phyloP scores from a whole-genome alignment of 805 yeast species.

The Spathaspora gorwiae region DNA sequence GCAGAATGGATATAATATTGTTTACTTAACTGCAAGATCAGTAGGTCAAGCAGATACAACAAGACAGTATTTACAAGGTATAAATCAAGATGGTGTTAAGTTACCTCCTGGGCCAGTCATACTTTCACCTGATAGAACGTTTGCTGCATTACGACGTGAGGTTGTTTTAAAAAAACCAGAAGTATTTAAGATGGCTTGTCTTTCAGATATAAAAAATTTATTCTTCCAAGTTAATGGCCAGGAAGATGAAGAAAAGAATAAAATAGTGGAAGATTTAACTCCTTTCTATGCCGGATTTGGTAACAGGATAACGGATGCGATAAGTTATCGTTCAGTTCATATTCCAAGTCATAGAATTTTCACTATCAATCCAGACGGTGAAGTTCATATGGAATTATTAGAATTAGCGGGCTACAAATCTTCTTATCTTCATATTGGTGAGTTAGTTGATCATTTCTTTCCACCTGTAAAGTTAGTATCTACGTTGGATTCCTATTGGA shows the following conservation, averaged over 20 bases:
- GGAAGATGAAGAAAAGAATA: background rate
- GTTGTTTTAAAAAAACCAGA: constrained; percentile 94
- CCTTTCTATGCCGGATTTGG: constrained; percentile 99
- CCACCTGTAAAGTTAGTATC: constrained; percentile 58
- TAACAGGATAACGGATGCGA: constrained; percentile 92
- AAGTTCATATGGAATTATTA: constrained; percentile 92
- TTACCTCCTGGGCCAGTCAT: constrained; percentile 92
- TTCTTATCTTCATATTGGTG: constrained; percentile 84
- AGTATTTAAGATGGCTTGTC: constrained; percentile 97
- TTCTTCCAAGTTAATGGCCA: constrained; percentile 35
- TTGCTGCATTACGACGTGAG: constrained; percentile 90
- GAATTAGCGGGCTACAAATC: constrained; percentile 91
- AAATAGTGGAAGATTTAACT: constrained; percentile 27
- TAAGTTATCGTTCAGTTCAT: constrained; percentile 88
- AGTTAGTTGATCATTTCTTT: constrained; percentile 93
- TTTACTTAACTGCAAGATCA: constrained; percentile 91
- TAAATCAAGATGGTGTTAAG: constrained; percentile 65
- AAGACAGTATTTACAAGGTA: constrained; percentile 71
- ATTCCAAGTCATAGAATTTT: constrained; percentile 92
- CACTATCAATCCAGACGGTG: constrained; percentile 94
- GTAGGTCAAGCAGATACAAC: constrained; percentile 95
- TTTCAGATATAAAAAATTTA: constrained; percentile 75
- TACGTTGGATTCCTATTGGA: constrained; percentile 30
- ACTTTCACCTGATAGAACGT: constrained; percentile 90
- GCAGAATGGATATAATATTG: constrained; percentile 84